A percentile compares a stretch with the other conserved stretches of the same genome.
Evolutionary conservation across 208 protist genomes (phyloP).

Genomic region (Giardia duodenalis): DNA sequence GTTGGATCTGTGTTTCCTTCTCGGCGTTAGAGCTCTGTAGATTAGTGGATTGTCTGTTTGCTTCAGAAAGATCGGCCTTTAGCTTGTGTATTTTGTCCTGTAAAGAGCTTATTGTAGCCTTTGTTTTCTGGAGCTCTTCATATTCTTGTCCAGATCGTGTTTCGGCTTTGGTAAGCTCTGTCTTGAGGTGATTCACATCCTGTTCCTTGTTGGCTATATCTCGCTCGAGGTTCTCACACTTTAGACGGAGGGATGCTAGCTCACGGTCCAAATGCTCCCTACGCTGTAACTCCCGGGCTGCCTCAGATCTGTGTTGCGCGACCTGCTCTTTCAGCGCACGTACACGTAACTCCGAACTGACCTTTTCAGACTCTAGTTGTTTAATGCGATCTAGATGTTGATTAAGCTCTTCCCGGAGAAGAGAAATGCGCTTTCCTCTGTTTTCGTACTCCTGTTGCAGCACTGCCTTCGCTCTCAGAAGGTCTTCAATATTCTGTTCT

Average conservation of each 20-base stretch:
- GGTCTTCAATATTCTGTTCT: not conserved
- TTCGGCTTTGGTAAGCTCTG: not conserved
- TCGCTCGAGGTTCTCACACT: not conserved
- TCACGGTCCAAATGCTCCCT: not conserved
- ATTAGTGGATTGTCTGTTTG: not conserved
- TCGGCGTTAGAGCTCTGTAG: not conserved
- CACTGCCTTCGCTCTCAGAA: not conserved
- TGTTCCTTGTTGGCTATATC: not conserved
- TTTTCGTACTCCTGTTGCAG: not conserved
- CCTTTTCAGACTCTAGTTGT: not conserved
- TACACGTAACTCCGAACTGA: not conserved
- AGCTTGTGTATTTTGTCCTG: not conserved
- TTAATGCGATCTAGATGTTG: not conserved
- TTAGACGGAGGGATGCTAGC: not conserved
- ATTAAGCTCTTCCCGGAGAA: not conserved
- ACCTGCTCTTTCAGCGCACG: not conserved
- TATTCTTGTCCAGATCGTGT: not conserved
- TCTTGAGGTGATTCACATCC: not conserved
- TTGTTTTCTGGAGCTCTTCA: not conserved
- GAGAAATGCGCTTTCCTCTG: not conserved
- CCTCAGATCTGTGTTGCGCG: not conserved
- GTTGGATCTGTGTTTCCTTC: conserved; percentile 2
- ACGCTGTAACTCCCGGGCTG: not conserved
- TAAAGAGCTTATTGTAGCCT: not conserved
- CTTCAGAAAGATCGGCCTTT: not conserved